Evolutionary conservation across 140 eudicot genomes (phyloP), one percentile per base, ranked within the genome.

Genomic region (Senecio squalidus): DNA sequence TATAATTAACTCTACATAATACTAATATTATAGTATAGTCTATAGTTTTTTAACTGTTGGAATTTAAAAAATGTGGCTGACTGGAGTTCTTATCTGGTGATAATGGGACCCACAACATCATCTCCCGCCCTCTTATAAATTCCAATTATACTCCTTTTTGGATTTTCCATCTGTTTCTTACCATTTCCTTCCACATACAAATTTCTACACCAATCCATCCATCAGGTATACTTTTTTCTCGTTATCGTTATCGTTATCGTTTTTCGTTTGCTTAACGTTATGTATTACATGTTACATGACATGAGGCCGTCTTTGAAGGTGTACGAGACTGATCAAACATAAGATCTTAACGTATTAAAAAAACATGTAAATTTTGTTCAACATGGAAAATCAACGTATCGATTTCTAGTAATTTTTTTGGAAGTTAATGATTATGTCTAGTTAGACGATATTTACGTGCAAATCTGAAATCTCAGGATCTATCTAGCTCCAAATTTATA

Each of bases 41-140:
- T n/a, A n/a, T n/a, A n/a, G n/a, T n/a, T n/a, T n/a, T n/a, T 58
- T 66, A 73, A 58, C 78, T 74, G 62, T 51, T 30, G 62, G 45
- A 68, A 31, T 67, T 18, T 43, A 59, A 18, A 18, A 63, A 73
- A 14, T 54, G 53, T 51, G 74, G 70, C 65, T 54, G 53, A 33
- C 11, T 13, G 40, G 55, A 49, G 55, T 33, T 68, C 80, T 75
- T 75, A 75, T 75, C 80, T 55, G 71, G 17, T 58, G 34, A 4
- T 18, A 4, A 21, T 52, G 72, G 80, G 76, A 13, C 80, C 76
- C 76, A 29, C 72, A n/a, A 41, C 9, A 30, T 31, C 47, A 25
- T 68, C 79, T 68, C 82, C 80, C 78, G 68, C 75, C 65, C 79
- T 79, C 94, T 74, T 84, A 84, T 84, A 84, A 78, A 78, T 75